Evolutionary conservation across 306 rosid species (phyloP), one percentile per base, ranked within the genome.

Genomic region (Sicyos edulis): DNA sequence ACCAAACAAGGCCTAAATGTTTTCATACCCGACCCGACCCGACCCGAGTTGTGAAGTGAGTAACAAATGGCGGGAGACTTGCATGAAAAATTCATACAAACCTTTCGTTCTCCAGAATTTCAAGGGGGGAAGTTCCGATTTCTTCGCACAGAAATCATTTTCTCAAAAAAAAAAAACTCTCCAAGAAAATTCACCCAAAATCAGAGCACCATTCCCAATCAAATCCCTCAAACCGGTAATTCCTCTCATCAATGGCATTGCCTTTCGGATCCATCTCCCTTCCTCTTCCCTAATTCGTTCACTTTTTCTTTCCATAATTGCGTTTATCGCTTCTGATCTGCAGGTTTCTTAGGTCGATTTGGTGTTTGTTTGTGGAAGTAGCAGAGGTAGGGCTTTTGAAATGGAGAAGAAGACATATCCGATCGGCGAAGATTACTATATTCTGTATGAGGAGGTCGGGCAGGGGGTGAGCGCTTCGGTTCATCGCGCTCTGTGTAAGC

Each of bases 381-480:
- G 37, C 17, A 71, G 75, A 54, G 54, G 54, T n/a, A 62, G 69
- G 15, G 51, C 50, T n/a, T 26, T 63, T 17, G 83, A 78, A 22
- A 72, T 34, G 51, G 97, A 90, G 78, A 93, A 83, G 89, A 93
- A 82, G 84, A 88, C 80, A 71, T 91, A 85, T 71, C 99, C 97
- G 6, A 88, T 85, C 0, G 97, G 97, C 0, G 51, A 87, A 0
- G 91, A 87, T 45, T 78, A 81, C 76, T 93, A 91, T 79, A 24
- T 42, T 52, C 82, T 91, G 2, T 84, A 75, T 52, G 99, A 91
- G 55, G 96, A 93, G 78, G 78, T 93, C 15, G 99, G 97, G 0
- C 88, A 83, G 16, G 99, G 99, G 0, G 96, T 87, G 3, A 91
- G 91, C 69, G 96, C 92, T 21, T 70, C 91, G 0, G 95, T 93